Conservation (phyloP, 768 basidiomycete species). For the Rhizopogon vesiculosus region DNA sequence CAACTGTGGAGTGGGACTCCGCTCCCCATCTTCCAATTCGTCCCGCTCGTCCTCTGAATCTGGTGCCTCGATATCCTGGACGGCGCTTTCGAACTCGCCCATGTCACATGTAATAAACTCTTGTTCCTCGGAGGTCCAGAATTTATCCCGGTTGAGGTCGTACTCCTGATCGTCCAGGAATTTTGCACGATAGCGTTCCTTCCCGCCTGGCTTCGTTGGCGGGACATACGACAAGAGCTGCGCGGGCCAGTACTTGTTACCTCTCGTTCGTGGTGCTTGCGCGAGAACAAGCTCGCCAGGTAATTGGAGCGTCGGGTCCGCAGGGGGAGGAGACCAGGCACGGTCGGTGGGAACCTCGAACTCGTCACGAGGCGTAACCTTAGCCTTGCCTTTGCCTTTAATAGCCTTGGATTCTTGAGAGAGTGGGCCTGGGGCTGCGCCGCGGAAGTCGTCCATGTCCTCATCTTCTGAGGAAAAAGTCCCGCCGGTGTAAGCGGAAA, state of each 20-base stretch:
- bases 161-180: slow-evolving; percentile 51
- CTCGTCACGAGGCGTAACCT: slow-evolving; percentile 3
- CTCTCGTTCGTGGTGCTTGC: slow-evolving; percentile 21
- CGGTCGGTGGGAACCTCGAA: slow-evolving; percentile 7
- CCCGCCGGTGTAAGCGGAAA: slow-evolving; percentile 20
- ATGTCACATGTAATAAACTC: slow-evolving; percentile 64
- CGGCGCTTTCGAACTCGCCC: slow-evolving; percentile 49
- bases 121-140: slow-evolving; percentile 53
- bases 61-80: slow-evolving; percentile 21
- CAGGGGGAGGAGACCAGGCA: slow-evolving; percentile 36
- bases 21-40: slow-evolving; percentile 26
- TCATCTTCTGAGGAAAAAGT: slow-evolving; percentile 9
- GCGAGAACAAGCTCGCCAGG: slow-evolving; percentile 69
- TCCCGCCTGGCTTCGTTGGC: slow-evolving; percentile 31
- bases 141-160: slow-evolving; percentile 43
- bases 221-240: slow-evolving; percentile 48
- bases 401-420: slow-evolving; percentile 11
- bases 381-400: slow-evolving; percentile 16
- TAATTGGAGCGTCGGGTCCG: slow-evolving; percentile 48
- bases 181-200: slow-evolving; percentile 48
- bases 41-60: slow-evolving; percentile 24
- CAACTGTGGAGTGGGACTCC: not conserved
- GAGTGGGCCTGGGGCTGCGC: slow-evolving; percentile 3
- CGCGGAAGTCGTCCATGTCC: not conserved
- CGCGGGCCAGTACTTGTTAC: slow-evolving; percentile 62